Evolutionary conservation across 225 moss, liverwort and hornwort species (phyloP).

Genomic region (Antitrichia curtipendula): DNA sequence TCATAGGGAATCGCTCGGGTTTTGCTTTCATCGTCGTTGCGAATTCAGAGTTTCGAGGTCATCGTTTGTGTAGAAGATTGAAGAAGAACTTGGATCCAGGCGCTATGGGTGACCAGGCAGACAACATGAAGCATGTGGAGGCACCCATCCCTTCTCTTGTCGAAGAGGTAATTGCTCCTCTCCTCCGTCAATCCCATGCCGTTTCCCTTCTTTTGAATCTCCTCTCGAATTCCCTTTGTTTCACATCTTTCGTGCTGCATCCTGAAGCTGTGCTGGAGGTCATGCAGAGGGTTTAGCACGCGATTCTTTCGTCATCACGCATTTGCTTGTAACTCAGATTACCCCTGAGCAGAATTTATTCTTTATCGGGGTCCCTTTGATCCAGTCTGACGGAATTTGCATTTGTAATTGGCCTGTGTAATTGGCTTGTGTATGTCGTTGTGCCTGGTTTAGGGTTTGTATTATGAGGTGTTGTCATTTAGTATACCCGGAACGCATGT

Average conservation of each 20-base stretch:
- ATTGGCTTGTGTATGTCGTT: neutral
- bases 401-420: neutral
- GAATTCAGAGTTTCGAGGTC: neutral
- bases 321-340: neutral
- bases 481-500: neutral
- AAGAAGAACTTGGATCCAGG: neutral
- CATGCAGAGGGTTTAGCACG: neutral
- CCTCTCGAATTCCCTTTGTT: neutral
- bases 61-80: neutral
- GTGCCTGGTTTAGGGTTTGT: neutral
- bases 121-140: slow-evolving; percentile 13
- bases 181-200: neutral
- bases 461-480: neutral
- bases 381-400: neutral
- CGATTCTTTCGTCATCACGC: neutral
- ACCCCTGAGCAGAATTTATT: neutral
- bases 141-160: slow-evolving; percentile 36
- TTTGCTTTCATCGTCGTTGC: neutral
- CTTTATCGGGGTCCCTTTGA: neutral
- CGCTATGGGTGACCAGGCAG: slow-evolving; percentile 32
- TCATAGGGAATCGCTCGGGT: neutral
- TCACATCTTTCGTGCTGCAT: neutral
- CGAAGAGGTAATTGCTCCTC: slow-evolving; percentile 13
- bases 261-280: neutral
- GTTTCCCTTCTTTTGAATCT: too few relatives aligned